phyloP scores from a whole-genome alignment of 306 rosid species.

The Citrullus colocynthis region DNA sequence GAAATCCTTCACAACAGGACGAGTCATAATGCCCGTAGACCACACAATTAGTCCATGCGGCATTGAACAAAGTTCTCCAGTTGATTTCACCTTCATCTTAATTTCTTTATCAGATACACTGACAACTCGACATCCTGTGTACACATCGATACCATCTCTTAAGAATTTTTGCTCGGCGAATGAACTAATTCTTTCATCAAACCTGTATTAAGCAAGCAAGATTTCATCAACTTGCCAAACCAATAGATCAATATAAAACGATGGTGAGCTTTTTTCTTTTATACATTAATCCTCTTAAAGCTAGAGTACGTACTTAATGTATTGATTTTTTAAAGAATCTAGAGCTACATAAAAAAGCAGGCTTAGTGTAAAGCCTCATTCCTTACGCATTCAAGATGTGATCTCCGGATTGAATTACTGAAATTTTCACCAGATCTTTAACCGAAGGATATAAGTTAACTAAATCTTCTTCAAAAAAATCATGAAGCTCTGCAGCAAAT shows the following conservation, averaged over 20 bases:
- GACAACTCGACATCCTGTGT: slow-evolving; percentile 81
- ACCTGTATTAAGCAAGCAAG: slow-evolving; percentile 36
- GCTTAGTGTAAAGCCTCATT: background rate
- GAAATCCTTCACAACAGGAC: slow-evolving; percentile 77
- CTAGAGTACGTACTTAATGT: background rate
- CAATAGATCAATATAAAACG: background rate
- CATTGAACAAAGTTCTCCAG: slow-evolving; percentile 46
- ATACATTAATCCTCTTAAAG: background rate
- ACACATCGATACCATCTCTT: slow-evolving; percentile 82
- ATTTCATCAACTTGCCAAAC: slow-evolving; percentile 6
- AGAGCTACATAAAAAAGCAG: background rate
- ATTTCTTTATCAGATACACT: slow-evolving; percentile 67
- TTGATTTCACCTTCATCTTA: slow-evolving; percentile 53
- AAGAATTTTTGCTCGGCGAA: slow-evolving; percentile 77
- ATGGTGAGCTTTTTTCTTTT: background rate
- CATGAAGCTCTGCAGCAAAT: slow-evolving; percentile 97
- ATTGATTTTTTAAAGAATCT: background rate
- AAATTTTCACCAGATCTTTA: slow-evolving; percentile 65
- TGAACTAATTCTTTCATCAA: slow-evolving; percentile 82
- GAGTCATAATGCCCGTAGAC: slow-evolving; percentile 85
- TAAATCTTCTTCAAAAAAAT: slow-evolving; percentile 67
- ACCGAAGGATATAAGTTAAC: slow-evolving; percentile 54
- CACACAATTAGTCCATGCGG: slow-evolving; percentile 90
- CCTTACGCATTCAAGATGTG: slow-evolving; percentile 88
- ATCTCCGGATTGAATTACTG: slow-evolving; percentile 92